Evolutionary conservation across 768 basidiomycete genomes (phyloP).

Genomic region (Neoboletus magnificus): DNA sequence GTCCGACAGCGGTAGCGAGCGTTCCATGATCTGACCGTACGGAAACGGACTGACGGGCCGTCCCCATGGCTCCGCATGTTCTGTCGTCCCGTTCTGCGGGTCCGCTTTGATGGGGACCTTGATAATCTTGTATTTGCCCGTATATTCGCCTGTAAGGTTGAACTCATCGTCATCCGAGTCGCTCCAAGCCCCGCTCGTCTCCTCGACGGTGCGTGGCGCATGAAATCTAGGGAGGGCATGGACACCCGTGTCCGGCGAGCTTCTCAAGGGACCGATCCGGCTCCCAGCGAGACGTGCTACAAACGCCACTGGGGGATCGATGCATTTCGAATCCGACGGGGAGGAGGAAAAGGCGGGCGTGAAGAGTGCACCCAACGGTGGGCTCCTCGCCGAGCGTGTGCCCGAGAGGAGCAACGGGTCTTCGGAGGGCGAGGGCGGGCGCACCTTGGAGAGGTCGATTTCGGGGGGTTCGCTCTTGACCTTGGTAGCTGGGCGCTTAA

Average conservation of each 20-base stretch:
- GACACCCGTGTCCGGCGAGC: neutral
- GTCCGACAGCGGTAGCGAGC: constrained; percentile 19
- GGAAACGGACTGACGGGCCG: constrained; percentile 70
- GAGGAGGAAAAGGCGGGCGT: constrained; percentile 38
- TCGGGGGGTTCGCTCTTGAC: constrained; percentile 68
- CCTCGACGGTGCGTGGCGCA: neutral
- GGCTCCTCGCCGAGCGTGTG: constrained; percentile 30
- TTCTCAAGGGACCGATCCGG: neutral
- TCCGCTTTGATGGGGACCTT: constrained; percentile 61
- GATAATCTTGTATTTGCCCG: constrained; percentile 57
- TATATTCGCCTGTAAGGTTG: constrained; percentile 55
- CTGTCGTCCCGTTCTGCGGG: constrained; percentile 42
- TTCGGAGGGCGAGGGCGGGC: constrained; percentile 72
- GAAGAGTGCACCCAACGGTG: constrained; percentile 31
- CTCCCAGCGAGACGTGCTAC: constrained; percentile 19
- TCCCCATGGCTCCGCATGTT: constrained; percentile 59
- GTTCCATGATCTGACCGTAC: constrained; percentile 31
- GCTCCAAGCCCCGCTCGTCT: constrained; percentile 19
- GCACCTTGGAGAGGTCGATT: constrained; percentile 54
- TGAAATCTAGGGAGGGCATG: constrained; percentile 20
- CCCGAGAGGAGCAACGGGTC: constrained; percentile 66
- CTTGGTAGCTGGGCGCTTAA: constrained; percentile 16
- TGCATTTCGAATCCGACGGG: constrained; percentile 13
- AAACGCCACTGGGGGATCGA: constrained; percentile 12
- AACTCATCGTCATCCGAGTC: constrained; percentile 33